Evolutionary conservation across 2,329 filamentous ascomycete species (phyloP).

Genomic region (Colletotrichum salicis): DNA sequence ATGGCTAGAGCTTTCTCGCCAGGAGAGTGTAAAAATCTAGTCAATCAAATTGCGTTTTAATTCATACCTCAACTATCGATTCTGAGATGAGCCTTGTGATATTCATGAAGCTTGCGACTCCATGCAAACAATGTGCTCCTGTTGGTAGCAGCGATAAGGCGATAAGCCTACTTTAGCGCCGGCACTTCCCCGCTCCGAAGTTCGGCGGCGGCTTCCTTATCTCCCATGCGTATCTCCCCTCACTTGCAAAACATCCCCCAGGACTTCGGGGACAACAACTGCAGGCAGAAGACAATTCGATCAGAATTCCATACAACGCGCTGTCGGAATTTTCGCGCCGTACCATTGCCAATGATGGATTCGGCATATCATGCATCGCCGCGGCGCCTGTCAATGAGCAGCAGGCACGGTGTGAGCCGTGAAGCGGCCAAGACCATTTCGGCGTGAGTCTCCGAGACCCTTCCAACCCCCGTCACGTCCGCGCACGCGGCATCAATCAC

Average conservation of each 20-base stretch:
- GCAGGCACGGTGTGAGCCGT: conserved; percentile 7
- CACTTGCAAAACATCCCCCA: background rate
- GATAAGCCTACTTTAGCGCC: background rate
- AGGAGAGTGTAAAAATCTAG: too few species aligned
- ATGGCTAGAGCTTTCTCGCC: too few species aligned
- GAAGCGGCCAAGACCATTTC: conserved; percentile 27
- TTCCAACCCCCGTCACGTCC: background rate
- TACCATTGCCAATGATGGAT: background rate
- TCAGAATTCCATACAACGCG: too few species aligned
- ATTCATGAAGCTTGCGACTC: too few species aligned
- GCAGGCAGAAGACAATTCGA: too few species aligned
- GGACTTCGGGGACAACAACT: too few species aligned
- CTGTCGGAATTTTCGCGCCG: too few species aligned
- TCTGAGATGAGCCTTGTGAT: background rate
- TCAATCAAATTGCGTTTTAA: too few species aligned
- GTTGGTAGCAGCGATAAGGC: background rate
- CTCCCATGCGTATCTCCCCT: background rate
- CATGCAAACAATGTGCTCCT: too few species aligned
- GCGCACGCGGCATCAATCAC: background rate
- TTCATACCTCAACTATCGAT: background rate
- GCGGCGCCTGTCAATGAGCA: background rate
- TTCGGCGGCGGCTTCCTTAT: background rate
- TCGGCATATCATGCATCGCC: background rate
- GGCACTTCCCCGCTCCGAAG: background rate
- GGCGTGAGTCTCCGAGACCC: conserved; percentile 30